Evolutionary conservation across 169 alveolate genomes (phyloP), one percentile per base, ranked within the genome.

Genomic region (Plasmodium malariae): DNA sequence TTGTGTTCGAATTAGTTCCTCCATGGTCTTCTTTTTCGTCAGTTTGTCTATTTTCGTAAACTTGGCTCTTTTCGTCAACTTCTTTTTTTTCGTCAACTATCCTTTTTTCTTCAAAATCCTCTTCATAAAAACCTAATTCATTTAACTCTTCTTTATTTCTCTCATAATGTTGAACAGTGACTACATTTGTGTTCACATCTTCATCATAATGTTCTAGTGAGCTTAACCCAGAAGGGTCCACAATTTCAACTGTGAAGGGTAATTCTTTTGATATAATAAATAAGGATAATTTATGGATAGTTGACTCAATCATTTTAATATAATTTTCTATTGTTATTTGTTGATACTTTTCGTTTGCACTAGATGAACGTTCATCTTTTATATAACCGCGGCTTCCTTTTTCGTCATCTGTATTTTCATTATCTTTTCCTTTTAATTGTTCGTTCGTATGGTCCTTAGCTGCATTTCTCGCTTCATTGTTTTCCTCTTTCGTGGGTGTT

Each of bases 191-290:
- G 7, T 83, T 54, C 40, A 83, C 28, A 67, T 83, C 91, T 67
- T 83, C 91, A 51, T 83, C 91, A 60, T 83, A 83, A 40, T 83
- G 48, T 92, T 97, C 97, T 37, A 97, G 93, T 80, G 95, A 96
- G 69, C 98, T 93, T 73, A 97, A 96, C 51, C 99, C 99, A 88
- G 98, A 95, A 3, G 99, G 99, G 78, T 97, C 99, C 49, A 97
- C 96, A 55, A 97, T 51, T 49, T 92, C 94, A 80, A 97, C 83
- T 48, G 96, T 95, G 92, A 97, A 97, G 0, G 98, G 98, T 45
- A 95, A 59, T 24, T 83, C 91, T 32, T 83, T 67, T 43, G 70
- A 49, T 28, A 67, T 32, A 24, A 83, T 14, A 49, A 48, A 83
- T 40, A 12, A 67, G 19, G 85, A 67, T 57, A 83, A 48, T 0